Conservation (phyloP, 208 protist genomes). For the Trypanosoma caninum region DNA sequence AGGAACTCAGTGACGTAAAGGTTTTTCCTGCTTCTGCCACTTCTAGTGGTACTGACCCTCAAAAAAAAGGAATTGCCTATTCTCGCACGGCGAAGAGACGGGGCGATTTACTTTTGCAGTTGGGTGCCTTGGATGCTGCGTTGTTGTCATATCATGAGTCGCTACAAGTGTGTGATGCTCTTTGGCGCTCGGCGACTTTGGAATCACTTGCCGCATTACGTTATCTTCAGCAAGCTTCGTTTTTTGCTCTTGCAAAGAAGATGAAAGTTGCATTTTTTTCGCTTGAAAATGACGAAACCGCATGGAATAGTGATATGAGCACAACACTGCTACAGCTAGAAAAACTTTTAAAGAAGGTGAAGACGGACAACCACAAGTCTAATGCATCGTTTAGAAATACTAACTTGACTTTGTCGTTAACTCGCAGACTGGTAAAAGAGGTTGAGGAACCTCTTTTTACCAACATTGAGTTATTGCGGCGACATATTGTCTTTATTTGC, state of each 20-base stretch:
- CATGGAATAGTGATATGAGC: conserved; percentile 24
- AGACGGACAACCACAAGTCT: conserved; percentile 9
- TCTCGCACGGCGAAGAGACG: conserved; percentile 54
- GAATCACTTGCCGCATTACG: conserved; percentile 80
- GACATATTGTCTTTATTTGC: conserved; percentile 6
- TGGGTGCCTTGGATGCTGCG: conserved; percentile 58
- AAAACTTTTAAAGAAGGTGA: conserved; percentile 17
- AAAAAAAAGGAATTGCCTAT: conserved; percentile 23
- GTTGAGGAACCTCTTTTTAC: conserved; percentile 18
- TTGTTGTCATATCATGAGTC: conserved; percentile 58
- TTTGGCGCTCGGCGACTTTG: conserved; percentile 76
- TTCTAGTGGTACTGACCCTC: conserved; percentile 3
- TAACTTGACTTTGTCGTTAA: background rate
- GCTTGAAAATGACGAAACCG: conserved; percentile 55
- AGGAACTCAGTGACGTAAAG: too few relatives aligned
- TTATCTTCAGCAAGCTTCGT: conserved; percentile 43
- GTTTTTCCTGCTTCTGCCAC: background rate
- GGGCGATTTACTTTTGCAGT: conserved; percentile 60
- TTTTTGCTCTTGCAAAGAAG: conserved; percentile 29
- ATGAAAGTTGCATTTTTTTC: conserved; percentile 26
- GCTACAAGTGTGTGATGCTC: conserved; percentile 40
- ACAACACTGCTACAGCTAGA: conserved; percentile 25
- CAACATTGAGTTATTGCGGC: conserved; percentile 16
- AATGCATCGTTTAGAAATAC: conserved; percentile 8
- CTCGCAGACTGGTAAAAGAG: conserved; percentile 14